Evolutionary conservation across 208 protist species (phyloP), one percentile per base, ranked within the genome.

Genomic region (Trypanosoma avium): DNA sequence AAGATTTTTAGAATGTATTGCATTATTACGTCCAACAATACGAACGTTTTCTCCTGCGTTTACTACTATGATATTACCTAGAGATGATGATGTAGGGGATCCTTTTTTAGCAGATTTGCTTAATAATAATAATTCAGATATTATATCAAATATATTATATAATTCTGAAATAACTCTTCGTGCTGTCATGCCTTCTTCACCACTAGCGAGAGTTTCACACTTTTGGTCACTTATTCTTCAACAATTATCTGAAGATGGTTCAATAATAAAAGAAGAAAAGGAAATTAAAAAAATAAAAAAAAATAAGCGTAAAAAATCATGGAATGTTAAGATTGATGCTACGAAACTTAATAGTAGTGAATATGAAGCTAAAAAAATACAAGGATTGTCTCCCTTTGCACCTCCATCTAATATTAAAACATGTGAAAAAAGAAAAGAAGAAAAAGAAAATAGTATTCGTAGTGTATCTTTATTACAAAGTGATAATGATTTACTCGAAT

Each of bases 241-340:
- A n/a, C 53, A 42, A 30, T 2, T 59, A 21, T n/a, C 4, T 13
- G 3, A 59, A 35, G 32, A 42, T 19, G 38, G 33, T 27, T 3
- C 21, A 8, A 29, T 55, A 13, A 32, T 13, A 13, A 30, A 30
- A 13, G 10, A 30, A 13, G 10, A 38, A 13, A 38, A 38, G 4
- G 10, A 38, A 13, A 38, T 13, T 38, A 38, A 38, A 10, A 38
- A 38, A 38, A 4, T 13, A 38, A 4, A 38, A 13, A 4, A 38
- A 38, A 7, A 35, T 17, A 3, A 19, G 3, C 21, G 24, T 33
- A 32, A 40, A 30, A 64, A 29, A 26, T 12, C n/a, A n/a, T 54
- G 36, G 12, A 64, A 64, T 33, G 3, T 64, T 13, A 64, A 52
- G 22, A 22, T 64, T 43, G 58, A 64, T 33, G 58, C 58, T n/a